A percentile compares a stretch with the other conserved stretches of the same genome.
Conservation (phyloP, 2,329 filamentous ascomycete species). For the Nothophoma quercina region DNA sequence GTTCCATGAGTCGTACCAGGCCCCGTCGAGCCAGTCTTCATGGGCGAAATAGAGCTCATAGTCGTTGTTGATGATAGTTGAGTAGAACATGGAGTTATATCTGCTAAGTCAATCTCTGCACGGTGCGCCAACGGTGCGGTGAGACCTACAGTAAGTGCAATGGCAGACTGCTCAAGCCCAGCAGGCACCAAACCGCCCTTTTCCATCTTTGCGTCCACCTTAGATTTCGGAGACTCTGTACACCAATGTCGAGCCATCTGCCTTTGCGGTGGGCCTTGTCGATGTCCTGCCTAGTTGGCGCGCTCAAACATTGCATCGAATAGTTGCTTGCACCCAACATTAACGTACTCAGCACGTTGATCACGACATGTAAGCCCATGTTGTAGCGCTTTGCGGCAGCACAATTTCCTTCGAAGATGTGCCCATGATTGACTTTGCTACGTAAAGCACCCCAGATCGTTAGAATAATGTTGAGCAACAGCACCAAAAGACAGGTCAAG, state of each 20-base stretch:
- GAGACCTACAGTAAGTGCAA: constrained; percentile 14
- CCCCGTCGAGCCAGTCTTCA: constrained; percentile 2
- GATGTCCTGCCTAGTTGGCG: constrained; percentile 58
- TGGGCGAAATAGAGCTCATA: constrained; percentile 3
- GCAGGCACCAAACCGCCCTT: not conserved
- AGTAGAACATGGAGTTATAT: constrained; percentile 22
- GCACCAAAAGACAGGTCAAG: not conserved
- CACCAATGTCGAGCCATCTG: constrained; percentile 50
- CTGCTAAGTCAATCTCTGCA: not conserved
- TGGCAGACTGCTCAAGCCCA: constrained; percentile 1
- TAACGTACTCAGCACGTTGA: constrained; percentile 57
- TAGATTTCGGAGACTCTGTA: constrained; percentile 53
- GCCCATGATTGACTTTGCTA: not conserved
- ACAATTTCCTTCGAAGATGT: not conserved
- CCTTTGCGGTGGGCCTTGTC: constrained; percentile 54
- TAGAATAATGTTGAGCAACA: not conserved
- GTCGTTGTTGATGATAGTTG: not conserved
- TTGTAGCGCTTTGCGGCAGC: not conserved
- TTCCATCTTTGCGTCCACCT: not conserved
- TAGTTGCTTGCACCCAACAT: constrained; percentile 59
- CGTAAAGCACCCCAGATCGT: not conserved
- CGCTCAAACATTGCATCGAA: constrained; percentile 59
- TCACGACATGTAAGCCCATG: constrained; percentile 51
- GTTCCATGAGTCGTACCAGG: not conserved
- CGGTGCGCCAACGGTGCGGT: too few relatives aligned